phyloP scores from a whole-genome alignment of 2,329 filamentous ascomycete genomes.

The Byssochlamys sp. region DNA sequence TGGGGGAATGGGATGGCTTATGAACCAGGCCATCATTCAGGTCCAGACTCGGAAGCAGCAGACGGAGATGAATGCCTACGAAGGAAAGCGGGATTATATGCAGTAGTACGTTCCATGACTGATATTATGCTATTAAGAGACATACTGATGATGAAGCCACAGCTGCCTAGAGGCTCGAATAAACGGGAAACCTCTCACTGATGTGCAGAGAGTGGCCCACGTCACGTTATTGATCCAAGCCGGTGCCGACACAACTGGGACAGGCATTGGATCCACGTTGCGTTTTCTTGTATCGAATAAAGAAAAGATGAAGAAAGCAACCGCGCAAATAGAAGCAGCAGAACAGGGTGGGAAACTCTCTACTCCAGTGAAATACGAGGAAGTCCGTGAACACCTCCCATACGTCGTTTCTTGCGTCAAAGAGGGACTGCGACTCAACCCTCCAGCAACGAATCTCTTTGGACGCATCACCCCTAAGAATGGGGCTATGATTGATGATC shows the following conservation, averaged over 20 bases:
- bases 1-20: slow-evolving; percentile 29
- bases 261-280: slow-evolving; percentile 23
- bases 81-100: slow-evolving; percentile 23
- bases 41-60: slow-evolving; percentile 18
- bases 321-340: slow-evolving; percentile 15
- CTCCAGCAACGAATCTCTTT: slow-evolving; percentile 18
- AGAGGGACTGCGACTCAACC: slow-evolving; percentile 22
- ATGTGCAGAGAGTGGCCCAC: slow-evolving; percentile 26
- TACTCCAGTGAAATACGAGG: slow-evolving; percentile 11
- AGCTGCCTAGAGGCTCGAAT: slow-evolving; percentile 25
- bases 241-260: slow-evolving; percentile 28
- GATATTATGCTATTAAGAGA: not conserved
- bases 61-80: not conserved
- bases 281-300: slow-evolving; percentile 18
- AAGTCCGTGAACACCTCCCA: slow-evolving; percentile 18
- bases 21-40: slow-evolving; percentile 26
- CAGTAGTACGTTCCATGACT: slow-evolving; percentile 17
- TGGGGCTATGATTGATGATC: slow-evolving; percentile 21
- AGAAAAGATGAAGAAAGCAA: slow-evolving; percentile 2
- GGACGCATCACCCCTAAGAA: slow-evolving; percentile 19
- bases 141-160: not conserved
- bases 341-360: slow-evolving; percentile 1
- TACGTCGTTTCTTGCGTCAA: slow-evolving; percentile 28
- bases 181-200: slow-evolving; percentile 19
- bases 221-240: slow-evolving; percentile 29